Evolutionary conservation across 805 yeast genomes (phyloP), one percentile per base, ranked within the genome.

Genomic region (Lipomyces chichibuensis): DNA sequence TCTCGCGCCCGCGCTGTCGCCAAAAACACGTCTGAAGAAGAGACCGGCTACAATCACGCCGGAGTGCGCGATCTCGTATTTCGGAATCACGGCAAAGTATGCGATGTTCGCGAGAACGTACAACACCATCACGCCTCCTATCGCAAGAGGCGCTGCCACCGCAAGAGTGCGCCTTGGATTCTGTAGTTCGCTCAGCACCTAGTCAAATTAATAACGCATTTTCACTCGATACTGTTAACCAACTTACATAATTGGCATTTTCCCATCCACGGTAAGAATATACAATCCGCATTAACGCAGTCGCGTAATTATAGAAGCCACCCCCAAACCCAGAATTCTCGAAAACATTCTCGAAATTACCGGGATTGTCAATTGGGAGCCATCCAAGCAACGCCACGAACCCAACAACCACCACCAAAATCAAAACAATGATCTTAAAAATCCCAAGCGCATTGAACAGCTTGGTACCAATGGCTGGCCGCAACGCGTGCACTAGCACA

Each of bases 211-310:
- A n/a, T 43, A 43, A 23, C 4, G 49, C 14, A 17, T n/a, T 43
- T 17, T n/a, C 8, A 2, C 23, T n/a, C 49, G 20, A 23, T 17
- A n/a, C 49, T 5, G 49, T 43, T 43, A 7, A 17, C 6, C 32
- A 52, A 52, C 55, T 52, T 23, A 87, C 91, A 70, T 85, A 84
- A 73, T 87, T 87, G 55, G 87, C 88, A 70, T 87, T 87, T 70
- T 87, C 90, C 90, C 90, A 87, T 4, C 91, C 91, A 66, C 87
- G 84, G 76, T 86, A 87, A 0, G 90, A 85, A 73, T 86, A 87
- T 14, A 87, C 84, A 29, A 87, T 83, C 60, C 88, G 84, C 49
- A 87, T 74, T 43, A 87, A 73, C 0, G 88, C 89, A 49, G 86
- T 86, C 1, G 89, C 81, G 6, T 83, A 74, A 51, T 84, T 82